Percentiles rank a stretch among this genome's conserved stretches.
phyloP scores from a whole-genome alignment of 768 basidiomycete species.

The Hypholoma sublateritium region DNA sequence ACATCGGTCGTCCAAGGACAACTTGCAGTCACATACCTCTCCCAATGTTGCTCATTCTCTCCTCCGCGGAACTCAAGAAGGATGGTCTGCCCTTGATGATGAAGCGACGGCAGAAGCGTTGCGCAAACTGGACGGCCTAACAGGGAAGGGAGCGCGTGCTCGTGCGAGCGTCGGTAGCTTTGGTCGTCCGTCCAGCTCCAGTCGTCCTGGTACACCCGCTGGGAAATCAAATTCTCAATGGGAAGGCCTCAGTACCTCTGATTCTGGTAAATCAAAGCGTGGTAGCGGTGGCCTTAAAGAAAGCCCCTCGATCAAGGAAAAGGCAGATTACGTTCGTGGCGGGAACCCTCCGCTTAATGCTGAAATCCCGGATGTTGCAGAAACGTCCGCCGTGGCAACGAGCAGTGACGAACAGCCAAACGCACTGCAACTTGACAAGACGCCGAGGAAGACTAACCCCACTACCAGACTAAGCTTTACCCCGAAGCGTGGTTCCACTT shows the following conservation, averaged over 20 bases:
- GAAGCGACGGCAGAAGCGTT: constrained; percentile 89
- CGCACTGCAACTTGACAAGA: constrained; percentile 54
- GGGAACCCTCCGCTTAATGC: constrained; percentile 33
- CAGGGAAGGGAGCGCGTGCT: constrained; percentile 72
- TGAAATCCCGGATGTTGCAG: constrained; percentile 38
- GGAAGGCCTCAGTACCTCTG: constrained; percentile 62
- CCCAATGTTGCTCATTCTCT: constrained; percentile 82
- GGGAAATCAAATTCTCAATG: constrained; percentile 66
- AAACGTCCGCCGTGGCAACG: constrained; percentile 41
- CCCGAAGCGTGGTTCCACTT: constrained; percentile 87
- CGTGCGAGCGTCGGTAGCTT: constrained; percentile 77
- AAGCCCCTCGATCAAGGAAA: constrained; percentile 44
- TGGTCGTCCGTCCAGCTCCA: constrained; percentile 61
- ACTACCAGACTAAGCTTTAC: constrained; percentile 72
- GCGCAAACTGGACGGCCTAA: constrained; percentile 88
- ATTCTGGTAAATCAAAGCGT: constrained; percentile 39
- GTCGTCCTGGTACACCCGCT: constrained; percentile 75
- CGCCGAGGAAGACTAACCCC: constrained; percentile 62
- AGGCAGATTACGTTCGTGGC: constrained; percentile 39
- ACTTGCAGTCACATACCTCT: constrained; percentile 39
- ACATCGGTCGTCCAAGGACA: constrained; percentile 44
- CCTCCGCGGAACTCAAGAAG: constrained; percentile 84
- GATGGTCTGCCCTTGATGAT: constrained; percentile 87
- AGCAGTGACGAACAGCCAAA: constrained; percentile 63
- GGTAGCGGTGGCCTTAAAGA: constrained; percentile 40